Percentiles rank a stretch among this genome's conserved stretches.
These are phyloP conservation scores for Trypanosomatidae sp. DNA, from an alignment of 208 protist species.

Conservation along the genomic window DNA sequence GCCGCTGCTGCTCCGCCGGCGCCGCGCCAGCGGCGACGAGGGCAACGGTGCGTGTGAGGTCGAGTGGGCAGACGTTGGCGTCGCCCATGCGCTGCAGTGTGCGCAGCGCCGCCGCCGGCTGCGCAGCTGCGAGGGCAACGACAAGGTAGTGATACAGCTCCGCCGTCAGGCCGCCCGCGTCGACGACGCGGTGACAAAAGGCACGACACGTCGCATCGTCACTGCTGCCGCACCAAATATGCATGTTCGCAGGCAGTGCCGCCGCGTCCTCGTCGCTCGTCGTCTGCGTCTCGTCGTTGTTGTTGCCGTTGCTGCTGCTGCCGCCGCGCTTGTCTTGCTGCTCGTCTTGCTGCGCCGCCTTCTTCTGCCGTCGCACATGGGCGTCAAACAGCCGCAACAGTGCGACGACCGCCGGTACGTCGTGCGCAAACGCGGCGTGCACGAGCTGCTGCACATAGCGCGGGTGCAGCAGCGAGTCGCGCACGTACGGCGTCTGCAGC, in stretches of 20 bases:
- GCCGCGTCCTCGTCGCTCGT: neutral
- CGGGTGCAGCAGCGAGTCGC: constrained; percentile 62
- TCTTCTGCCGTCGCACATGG: constrained; percentile 23
- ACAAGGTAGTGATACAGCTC: constrained; percentile 88
- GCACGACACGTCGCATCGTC: too few species aligned
- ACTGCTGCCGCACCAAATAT: too few species aligned
- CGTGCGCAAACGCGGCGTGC: constrained; percentile 16
- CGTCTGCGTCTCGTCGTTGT: constrained; percentile 1
- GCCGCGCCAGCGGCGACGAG: constrained; percentile 38
- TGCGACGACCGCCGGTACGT: constrained; percentile 17
- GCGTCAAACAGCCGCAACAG: constrained; percentile 47
- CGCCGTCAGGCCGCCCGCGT: constrained; percentile 42
- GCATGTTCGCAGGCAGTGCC: too few species aligned
- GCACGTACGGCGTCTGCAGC: constrained; percentile 13
- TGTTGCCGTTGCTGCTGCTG: too few species aligned
- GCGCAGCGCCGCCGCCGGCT: constrained; percentile 60
- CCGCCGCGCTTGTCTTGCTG: too few species aligned
- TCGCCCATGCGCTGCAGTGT: constrained; percentile 52
- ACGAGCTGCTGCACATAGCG: constrained; percentile 30
- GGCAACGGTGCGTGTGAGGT: constrained; percentile 52
- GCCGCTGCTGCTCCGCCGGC: constrained; percentile 14
- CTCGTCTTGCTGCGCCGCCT: constrained; percentile 6
- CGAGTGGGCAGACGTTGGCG: constrained; percentile 45
- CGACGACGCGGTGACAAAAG: constrained; percentile 37
- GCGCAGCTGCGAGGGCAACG: constrained; percentile 23